A percentile compares a stretch with the other conserved stretches of the same genome.
These are phyloP conservation scores for Sporobolomyces roseus DNA, from an alignment of 768 basidiomycete genomes.

Conservation along the genomic window DNA sequence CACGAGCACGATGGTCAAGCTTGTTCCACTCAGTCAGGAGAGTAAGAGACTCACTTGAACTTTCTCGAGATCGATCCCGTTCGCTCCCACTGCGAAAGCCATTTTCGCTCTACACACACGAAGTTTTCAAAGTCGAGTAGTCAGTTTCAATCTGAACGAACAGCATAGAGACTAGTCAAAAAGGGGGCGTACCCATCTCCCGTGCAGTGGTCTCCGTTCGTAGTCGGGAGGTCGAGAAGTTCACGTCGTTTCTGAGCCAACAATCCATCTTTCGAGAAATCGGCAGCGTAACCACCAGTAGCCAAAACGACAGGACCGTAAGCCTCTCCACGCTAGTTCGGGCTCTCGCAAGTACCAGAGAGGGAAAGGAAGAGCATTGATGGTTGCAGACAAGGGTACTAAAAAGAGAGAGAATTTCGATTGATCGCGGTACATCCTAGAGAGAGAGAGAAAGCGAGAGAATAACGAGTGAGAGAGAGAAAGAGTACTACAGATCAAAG, in stretches of 20 bases:
- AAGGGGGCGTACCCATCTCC: conserved; percentile 57
- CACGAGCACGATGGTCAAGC: too few species aligned
- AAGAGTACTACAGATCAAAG: not conserved
- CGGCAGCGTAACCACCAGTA: conserved; percentile 88
- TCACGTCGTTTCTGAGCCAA: conserved; percentile 93
- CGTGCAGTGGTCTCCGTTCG: conserved; percentile 88
- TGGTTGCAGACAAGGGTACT: not conserved
- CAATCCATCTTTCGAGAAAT: conserved; percentile 82
- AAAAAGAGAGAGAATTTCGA: not conserved
- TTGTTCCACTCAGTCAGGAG: too few species aligned
- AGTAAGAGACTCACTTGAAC: too few species aligned
- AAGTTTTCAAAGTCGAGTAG: too few species aligned
- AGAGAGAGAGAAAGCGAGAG: not conserved
- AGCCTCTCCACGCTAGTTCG: too few species aligned
- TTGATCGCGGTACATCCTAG: not conserved
- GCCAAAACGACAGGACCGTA: conserved; percentile 92
- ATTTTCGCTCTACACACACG: too few species aligned
- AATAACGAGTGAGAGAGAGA: not conserved
- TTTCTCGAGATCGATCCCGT: conserved; percentile 90
- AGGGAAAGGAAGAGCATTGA: too few species aligned
- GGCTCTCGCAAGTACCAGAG: too few species aligned
- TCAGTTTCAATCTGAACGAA: too few species aligned
- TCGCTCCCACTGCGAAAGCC: conserved; percentile 80
- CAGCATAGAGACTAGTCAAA: too few species aligned
- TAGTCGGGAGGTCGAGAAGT: conserved; percentile 84